These are phyloP conservation scores for Cordyceps cicadae DNA, from an alignment of 2,329 filamentous ascomycete genomes.

Conservation along the genomic window DNA sequence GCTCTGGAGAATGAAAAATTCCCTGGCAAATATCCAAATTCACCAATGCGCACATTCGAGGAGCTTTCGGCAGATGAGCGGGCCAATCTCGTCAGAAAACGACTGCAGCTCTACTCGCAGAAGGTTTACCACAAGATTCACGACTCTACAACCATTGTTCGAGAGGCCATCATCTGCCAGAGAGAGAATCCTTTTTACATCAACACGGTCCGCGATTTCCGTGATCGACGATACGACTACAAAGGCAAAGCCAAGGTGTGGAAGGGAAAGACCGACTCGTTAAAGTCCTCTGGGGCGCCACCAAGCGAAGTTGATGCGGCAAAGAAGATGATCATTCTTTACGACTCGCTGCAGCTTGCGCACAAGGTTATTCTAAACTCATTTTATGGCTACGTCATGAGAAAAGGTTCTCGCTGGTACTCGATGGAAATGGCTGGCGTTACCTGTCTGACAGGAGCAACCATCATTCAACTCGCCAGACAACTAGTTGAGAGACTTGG, in stretches of 20 bases:
- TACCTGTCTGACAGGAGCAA: slow-evolving; percentile 90
- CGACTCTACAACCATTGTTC: slow-evolving; percentile 82
- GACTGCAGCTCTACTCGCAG: slow-evolving; percentile 86
- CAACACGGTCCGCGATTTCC: slow-evolving; percentile 89
- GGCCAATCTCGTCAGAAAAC: slow-evolving; percentile 70
- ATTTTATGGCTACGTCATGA: slow-evolving; percentile 99
- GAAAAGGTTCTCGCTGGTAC: slow-evolving; percentile 98
- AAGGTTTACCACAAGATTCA: slow-evolving; percentile 99
- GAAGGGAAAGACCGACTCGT: slow-evolving; percentile 88
- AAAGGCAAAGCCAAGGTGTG: slow-evolving; percentile 97
- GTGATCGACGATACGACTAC: slow-evolving; percentile 96
- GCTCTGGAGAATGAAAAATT: slow-evolving; percentile 89
- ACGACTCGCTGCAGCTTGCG: slow-evolving; percentile 89
- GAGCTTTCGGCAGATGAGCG: slow-evolving; percentile 79
- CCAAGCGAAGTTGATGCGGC: slow-evolving; percentile 76
- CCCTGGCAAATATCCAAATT: slow-evolving; percentile 66
- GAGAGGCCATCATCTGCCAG: slow-evolving; percentile 97
- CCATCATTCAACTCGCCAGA: slow-evolving; percentile 93
- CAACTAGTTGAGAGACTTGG: slow-evolving; percentile 90
- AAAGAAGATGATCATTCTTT: slow-evolving; percentile 98
- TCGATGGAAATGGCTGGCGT: slow-evolving; percentile 99
- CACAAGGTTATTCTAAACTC: slow-evolving; percentile 99
- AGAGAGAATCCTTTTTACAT: slow-evolving; percentile 98
- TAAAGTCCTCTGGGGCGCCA: slow-evolving; percentile 75
- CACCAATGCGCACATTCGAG: slow-evolving; percentile 65